Evolutionary conservation across 1,284 basidiomycete genomes (phyloP).

Genomic region (Porodaedalea pini): DNA sequence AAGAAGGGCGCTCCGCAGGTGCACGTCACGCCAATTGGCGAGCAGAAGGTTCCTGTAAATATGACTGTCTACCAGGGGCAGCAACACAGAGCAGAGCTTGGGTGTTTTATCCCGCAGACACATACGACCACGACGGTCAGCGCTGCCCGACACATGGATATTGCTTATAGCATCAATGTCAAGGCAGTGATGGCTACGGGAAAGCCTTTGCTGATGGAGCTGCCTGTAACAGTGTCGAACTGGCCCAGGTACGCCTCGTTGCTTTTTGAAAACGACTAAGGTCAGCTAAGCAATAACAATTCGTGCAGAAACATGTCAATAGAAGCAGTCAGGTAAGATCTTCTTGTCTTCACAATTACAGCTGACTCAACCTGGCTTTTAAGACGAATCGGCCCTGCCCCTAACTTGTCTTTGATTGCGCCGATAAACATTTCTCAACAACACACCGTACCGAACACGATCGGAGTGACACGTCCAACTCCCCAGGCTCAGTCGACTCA

Average conservation of each 20-base stretch:
- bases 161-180: conserved; percentile 72
- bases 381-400: conserved; percentile 69
- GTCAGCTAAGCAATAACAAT: conserved; percentile 10
- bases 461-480: conserved; percentile 6
- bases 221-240: conserved; percentile 76
- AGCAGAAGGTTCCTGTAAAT: conserved; percentile 69
- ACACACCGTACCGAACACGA: conserved; percentile 9
- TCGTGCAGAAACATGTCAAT: conserved; percentile 53
- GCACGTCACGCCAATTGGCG: conserved; percentile 49
- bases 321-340: conserved; percentile 57
- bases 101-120: conserved; percentile 61
- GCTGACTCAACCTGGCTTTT: neutral
- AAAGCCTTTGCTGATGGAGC: conserved; percentile 60
- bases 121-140: conserved; percentile 75
- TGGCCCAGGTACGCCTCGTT: conserved; percentile 62
- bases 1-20: conserved; percentile 58
- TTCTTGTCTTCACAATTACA: conserved; percentile 1
- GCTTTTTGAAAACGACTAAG: neutral
- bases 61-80: conserved; percentile 66
- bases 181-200: conserved; percentile 73
- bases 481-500: conserved; percentile 1
- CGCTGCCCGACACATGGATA: conserved; percentile 75
- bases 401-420: conserved; percentile 49
- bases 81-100: conserved; percentile 66
- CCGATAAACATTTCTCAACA: neutral